Evolutionary conservation across 176 grass and related monocot species (phyloP).

Genomic region (Thinopyrum elongatum): DNA sequence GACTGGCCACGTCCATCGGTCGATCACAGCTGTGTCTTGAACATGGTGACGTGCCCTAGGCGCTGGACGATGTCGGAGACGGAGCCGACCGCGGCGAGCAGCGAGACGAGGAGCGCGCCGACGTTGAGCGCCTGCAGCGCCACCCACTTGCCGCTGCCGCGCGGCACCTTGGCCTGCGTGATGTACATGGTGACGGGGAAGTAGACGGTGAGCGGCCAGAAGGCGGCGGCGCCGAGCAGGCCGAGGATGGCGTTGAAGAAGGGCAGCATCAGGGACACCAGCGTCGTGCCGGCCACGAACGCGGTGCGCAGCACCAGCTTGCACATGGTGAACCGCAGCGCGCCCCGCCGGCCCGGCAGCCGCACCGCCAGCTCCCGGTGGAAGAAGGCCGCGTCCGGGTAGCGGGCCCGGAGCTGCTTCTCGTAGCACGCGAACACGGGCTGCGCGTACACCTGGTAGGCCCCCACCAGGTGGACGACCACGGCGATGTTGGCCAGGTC

Average conservation of each 20-base stretch:
- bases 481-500: constrained; percentile 82
- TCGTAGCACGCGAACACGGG: constrained; percentile 87
- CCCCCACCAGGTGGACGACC: constrained; percentile 72
- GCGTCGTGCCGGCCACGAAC: constrained; percentile 60
- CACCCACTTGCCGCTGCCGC: constrained; percentile 56
- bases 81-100: constrained; percentile 73
- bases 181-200: constrained; percentile 87
- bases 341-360: constrained; percentile 36
- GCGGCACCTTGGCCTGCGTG: constrained; percentile 64
- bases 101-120: constrained; percentile 59
- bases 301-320: constrained; percentile 75
- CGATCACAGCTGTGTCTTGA: constrained; percentile 66
- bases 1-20: background rate
- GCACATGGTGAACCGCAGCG: constrained; percentile 57
- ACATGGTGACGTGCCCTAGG: constrained; percentile 68
- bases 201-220: constrained; percentile 88
- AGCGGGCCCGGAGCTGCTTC: constrained; percentile 54
- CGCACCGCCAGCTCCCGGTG: constrained; percentile 57
- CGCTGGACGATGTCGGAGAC: constrained; percentile 70
- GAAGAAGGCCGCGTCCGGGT: constrained; percentile 60
- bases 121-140: constrained; percentile 70
- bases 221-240: constrained; percentile 71
- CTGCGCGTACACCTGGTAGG: constrained; percentile 85
- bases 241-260: constrained; percentile 94
- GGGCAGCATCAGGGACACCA: constrained; percentile 76